phyloP scores from a whole-genome alignment of 768 basidiomycete genomes.

The Tylopilus sp. region DNA sequence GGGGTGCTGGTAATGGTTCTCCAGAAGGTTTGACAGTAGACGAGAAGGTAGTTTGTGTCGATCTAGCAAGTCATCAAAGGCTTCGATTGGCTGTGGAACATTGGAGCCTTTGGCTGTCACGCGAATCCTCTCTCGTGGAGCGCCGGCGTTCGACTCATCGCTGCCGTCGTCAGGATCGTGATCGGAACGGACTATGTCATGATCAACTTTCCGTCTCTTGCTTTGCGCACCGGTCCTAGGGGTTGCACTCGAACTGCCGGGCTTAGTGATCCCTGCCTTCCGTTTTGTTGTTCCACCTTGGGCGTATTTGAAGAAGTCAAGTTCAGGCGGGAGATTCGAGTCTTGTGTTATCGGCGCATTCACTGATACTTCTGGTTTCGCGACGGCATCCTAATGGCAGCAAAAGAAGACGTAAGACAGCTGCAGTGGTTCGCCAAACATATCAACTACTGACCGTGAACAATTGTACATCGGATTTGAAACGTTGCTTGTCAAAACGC shows the following conservation, averaged over 20 bases:
- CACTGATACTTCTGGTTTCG: slow-evolving; percentile 21
- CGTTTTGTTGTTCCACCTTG: slow-evolving; percentile 53
- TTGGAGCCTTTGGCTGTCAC: slow-evolving; percentile 72
- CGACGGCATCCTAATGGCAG: slow-evolving; percentile 23
- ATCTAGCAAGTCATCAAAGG: slow-evolving; percentile 57
- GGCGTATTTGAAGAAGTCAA: slow-evolving; percentile 93
- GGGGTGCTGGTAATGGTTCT: slow-evolving; percentile 60
- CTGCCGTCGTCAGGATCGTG: slow-evolving; percentile 22
- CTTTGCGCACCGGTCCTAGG: slow-evolving; percentile 8
- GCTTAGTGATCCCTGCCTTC: slow-evolving; percentile 33
- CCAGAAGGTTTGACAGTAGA: slow-evolving; percentile 60
- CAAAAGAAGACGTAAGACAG: slow-evolving; percentile 1
- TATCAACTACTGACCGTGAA: slow-evolving; percentile 54
- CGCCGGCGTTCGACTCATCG: slow-evolving; percentile 20
- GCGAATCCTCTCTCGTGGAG: slow-evolving; percentile 48
- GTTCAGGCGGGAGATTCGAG: slow-evolving; percentile 65
- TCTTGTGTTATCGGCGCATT: slow-evolving; percentile 25
- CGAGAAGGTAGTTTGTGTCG: slow-evolving; percentile 57
- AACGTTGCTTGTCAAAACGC: slow-evolving; percentile 74
- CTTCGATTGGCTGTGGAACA: slow-evolving; percentile 55
- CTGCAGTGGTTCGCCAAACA: not conserved
- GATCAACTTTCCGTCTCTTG: slow-evolving; percentile 31
- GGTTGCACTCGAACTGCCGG: slow-evolving; percentile 11
- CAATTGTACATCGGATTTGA: slow-evolving; percentile 63
- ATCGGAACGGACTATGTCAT: slow-evolving; percentile 20